phyloP scores from a whole-genome alignment of 192 early-diverging fungal genomes.

The Entomortierella parvispora region DNA sequence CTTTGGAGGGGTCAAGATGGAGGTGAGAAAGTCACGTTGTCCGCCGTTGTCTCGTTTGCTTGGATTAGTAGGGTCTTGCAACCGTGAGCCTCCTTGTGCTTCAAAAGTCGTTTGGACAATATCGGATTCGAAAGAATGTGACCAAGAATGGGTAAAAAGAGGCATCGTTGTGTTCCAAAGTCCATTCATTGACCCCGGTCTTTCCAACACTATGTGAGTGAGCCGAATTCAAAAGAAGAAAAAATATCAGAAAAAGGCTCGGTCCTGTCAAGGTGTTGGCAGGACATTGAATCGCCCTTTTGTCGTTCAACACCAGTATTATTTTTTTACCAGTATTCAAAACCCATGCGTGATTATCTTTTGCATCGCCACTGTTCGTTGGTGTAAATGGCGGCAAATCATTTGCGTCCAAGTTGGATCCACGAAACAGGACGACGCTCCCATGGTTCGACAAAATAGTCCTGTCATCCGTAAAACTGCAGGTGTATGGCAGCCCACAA shows the following conservation, averaged over 20 bases:
- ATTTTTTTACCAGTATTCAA: slow-evolving; percentile 9
- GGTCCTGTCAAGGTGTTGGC: not conserved
- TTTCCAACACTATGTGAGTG: not conserved
- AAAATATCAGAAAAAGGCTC: not conserved
- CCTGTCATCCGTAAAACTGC: slow-evolving; percentile 11
- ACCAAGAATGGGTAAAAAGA: slow-evolving; percentile 19
- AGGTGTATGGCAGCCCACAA: slow-evolving; percentile 20
- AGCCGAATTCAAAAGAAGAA: too few relatives aligned
- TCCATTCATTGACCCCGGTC: too few relatives aligned
- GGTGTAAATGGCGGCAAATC: slow-evolving; percentile 21
- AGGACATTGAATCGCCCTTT: too few relatives aligned
- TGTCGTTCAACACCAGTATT: too few relatives aligned
- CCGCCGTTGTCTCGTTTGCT: not conserved
- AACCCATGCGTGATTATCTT: slow-evolving; percentile 13
- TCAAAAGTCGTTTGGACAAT: slow-evolving; percentile 12
- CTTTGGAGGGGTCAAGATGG: slow-evolving; percentile 4
- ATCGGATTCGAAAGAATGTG: slow-evolving; percentile 8
- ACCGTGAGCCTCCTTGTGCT: not conserved
- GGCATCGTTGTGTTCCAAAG: not conserved
- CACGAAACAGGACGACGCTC: slow-evolving; percentile 4
- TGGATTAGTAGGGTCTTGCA: not conserved
- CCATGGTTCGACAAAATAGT: not conserved
- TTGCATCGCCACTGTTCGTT: too few relatives aligned
- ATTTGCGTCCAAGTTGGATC: not conserved
- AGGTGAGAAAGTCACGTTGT: slow-evolving; percentile 3